phyloP scores from a whole-genome alignment of 116 monocot genomes.

The Iris pallida region DNA sequence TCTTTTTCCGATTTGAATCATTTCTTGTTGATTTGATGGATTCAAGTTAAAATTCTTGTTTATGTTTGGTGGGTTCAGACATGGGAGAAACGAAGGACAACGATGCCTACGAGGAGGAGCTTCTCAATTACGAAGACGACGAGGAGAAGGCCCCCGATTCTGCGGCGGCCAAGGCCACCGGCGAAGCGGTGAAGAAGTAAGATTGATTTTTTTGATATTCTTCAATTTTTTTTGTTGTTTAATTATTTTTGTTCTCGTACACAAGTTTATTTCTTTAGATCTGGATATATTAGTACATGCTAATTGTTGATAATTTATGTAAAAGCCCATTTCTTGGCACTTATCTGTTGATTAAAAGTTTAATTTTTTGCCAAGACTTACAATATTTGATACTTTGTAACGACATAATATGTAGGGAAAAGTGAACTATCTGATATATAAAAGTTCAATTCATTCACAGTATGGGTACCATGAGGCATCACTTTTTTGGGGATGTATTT shows the following conservation, averaged over 20 bases:
- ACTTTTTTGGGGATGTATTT: too few relatives aligned
- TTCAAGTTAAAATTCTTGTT: neutral
- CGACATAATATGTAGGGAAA: too few relatives aligned
- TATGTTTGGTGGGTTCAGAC: slow-evolving; percentile 17
- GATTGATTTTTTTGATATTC: neutral
- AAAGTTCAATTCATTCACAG: too few relatives aligned
- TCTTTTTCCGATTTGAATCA: neutral
- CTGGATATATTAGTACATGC: neutral
- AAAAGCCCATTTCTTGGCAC: neutral
- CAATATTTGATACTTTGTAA: too few relatives aligned
- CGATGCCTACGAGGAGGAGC: slow-evolving; percentile 94
- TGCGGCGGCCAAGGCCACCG: slow-evolving; percentile 44
- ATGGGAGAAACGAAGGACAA: slow-evolving; percentile 86
- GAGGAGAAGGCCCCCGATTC: slow-evolving; percentile 82
- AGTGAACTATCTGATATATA: too few relatives aligned
- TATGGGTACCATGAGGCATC: too few relatives aligned
- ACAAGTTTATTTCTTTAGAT: neutral
- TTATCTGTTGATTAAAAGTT: neutral
- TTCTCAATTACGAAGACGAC: slow-evolving; percentile 91
- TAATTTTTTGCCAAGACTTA: neutral
- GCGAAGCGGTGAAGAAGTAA: slow-evolving; percentile 79
- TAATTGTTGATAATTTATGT: neutral
- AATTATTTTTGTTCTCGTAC: too few relatives aligned
- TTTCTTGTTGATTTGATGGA: neutral
- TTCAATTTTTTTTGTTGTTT: neutral